phyloP scores from a whole-genome alignment of 2,329 filamentous ascomycete species.

The Fonsecaea pedrosoi region DNA sequence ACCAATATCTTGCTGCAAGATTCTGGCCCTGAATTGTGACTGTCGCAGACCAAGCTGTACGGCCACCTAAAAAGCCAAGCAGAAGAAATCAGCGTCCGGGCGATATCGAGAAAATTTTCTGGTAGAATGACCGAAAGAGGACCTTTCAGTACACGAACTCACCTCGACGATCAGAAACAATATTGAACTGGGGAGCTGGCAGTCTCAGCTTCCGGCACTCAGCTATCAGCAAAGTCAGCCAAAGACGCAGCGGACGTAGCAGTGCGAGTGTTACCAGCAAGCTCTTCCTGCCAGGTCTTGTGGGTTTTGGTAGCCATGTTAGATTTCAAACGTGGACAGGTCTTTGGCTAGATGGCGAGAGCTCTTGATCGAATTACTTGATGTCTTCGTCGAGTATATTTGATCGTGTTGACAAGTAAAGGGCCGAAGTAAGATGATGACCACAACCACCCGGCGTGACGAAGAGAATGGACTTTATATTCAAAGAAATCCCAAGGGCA shows the following conservation, averaged over 20 bases:
- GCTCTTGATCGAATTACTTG: neutral
- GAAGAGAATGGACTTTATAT: slow-evolving; percentile 28
- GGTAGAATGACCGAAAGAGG: slow-evolving; percentile 22
- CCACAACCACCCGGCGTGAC: slow-evolving; percentile 13
- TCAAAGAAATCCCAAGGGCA: slow-evolving; percentile 20
- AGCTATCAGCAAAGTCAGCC: slow-evolving; percentile 30
- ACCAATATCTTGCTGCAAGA: slow-evolving; percentile 83
- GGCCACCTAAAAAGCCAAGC: slow-evolving; percentile 67
- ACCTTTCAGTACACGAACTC: slow-evolving; percentile 27
- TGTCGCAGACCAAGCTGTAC: slow-evolving; percentile 86
- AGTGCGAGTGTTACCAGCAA: slow-evolving; percentile 56
- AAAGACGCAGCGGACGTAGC: slow-evolving; percentile 3
- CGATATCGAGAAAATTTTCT: neutral
- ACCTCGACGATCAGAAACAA: slow-evolving; percentile 73
- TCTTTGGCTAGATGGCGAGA: neutral
- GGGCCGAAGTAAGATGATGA: slow-evolving; percentile 11
- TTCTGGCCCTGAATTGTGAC: slow-evolving; percentile 73
- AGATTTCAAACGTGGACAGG: slow-evolving; percentile 2
- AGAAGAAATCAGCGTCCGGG: slow-evolving; percentile 12
- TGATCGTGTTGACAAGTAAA: slow-evolving; percentile 3
- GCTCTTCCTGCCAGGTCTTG: slow-evolving; percentile 60
- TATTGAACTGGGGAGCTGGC: slow-evolving; percentile 66
- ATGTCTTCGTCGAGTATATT: slow-evolving; percentile 2
- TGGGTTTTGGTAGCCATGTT: slow-evolving; percentile 38
- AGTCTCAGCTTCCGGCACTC: slow-evolving; percentile 37